phyloP scores from a whole-genome alignment of 345 rosid species.

The Acer negundo region DNA sequence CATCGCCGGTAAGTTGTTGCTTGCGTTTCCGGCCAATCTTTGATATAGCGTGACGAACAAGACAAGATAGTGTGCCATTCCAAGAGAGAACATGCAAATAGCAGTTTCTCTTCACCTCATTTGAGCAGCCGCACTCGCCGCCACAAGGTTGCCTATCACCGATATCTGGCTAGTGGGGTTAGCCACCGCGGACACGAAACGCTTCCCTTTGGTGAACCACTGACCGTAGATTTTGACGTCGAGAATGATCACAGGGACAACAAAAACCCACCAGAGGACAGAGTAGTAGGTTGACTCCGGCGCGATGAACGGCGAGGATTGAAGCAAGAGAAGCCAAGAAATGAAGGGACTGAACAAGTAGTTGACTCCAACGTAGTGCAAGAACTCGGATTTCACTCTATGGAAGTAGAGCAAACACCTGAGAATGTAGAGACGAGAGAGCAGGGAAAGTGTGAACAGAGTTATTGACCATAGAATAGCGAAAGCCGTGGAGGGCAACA shows the following conservation, averaged over 20 bases:
- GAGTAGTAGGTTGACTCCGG: conserved; percentile 6
- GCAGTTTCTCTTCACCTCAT: conserved; percentile 36
- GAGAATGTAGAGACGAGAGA: conserved; percentile 40
- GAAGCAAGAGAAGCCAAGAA: conserved; percentile 40
- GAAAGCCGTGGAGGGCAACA: conserved; percentile 43
- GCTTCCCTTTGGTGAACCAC: conserved; percentile 44
- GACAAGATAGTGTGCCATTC: conserved; percentile 37
- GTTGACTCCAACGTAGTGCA: conserved; percentile 39
- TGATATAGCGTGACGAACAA: conserved; percentile 41
- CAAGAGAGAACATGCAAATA: conserved; percentile 37
- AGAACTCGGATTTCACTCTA: conserved; percentile 53
- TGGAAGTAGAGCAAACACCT: conserved; percentile 42
- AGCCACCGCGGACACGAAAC: conserved; percentile 29
- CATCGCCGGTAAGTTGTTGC: conserved; percentile 27
- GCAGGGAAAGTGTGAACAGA: conserved; percentile 33
- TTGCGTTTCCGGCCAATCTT: conserved; percentile 30
- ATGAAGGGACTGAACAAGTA: conserved; percentile 38
- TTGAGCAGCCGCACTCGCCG: conserved; percentile 28
- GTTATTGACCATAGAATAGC: conserved; percentile 49
- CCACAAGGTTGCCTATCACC: conserved; percentile 41
- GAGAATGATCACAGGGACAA: conserved; percentile 29
- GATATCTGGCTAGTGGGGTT: conserved; percentile 43
- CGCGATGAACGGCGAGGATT: conserved; percentile 32
- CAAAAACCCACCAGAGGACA: conserved; percentile 31
- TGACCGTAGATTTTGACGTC: conserved; percentile 40